Evolutionary conservation across 768 basidiomycete genomes (phyloP), one percentile per base, ranked within the genome.

Genomic region (Leccinum rimulosum): DNA sequence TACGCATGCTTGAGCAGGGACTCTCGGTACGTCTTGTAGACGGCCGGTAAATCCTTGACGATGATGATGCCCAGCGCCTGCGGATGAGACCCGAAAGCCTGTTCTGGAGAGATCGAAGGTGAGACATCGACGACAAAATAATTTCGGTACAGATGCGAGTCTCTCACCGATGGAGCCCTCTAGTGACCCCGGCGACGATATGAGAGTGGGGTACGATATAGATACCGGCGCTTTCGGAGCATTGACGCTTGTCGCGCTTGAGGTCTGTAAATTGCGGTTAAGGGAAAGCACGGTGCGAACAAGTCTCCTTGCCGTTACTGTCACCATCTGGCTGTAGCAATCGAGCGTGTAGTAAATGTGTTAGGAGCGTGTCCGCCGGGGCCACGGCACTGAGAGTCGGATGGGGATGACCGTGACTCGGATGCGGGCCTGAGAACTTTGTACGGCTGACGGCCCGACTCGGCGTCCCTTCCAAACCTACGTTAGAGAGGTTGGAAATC

Each of bases 21-120:
- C 66, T 89, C 84, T 38, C 97, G 80, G 56, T 91, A 82, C 2
- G 64, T 56, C 10, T 72, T 66, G 66, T 91, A 99, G 45, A 75
- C 76, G 4, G 70, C 63, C 1, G 95, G 97, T 31, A 99, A 77
- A 75, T 95, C 93, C 63, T 82, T 83, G 62, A 95, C 80, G 51
- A 96, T 73, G 60, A 96, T 80, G 62, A 97, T 87, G 1, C 94
- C 94, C 53, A 95, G 77, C 49, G 85, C 87, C 53, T 85, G 76
- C 8, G 89, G 82, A 59, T 84, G 78, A 11, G 91, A 91, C 22
- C 93, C 94, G 67, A 96, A 96, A 3, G 91, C 94, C 64, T 84
- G 80, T 65, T 88, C 89, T 91, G 63, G 17, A 51, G 10, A 40
- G 43, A 43, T 35, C 22, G 45, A 50, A 19, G 45, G 52, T 54